phyloP scores from a whole-genome alignment of 805 yeast species.

The Saturnispora sanitii region DNA sequence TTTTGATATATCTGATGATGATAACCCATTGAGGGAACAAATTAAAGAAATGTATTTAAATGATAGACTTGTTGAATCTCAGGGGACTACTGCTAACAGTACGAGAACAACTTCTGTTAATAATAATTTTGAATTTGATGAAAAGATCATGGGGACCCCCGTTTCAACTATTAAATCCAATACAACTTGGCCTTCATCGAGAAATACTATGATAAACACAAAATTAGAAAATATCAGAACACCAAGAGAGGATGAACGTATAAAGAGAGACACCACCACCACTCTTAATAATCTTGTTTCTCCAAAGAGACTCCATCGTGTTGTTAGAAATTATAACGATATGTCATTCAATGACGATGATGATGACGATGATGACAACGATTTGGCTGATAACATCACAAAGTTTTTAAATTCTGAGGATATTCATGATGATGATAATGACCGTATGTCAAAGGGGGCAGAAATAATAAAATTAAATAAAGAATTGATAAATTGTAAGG shows the following conservation, averaged over 20 bases:
- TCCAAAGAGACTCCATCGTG: conserved; percentile 4
- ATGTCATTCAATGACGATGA: conserved; percentile 3
- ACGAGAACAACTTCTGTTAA: neutral
- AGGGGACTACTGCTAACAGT: neutral
- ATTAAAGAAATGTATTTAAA: neutral
- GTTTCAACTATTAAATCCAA: no score
- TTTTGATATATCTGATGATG: conserved; percentile 12
- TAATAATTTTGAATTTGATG: neutral
- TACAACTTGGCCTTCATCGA: no score
- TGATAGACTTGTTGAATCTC: neutral
- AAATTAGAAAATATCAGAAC: neutral
- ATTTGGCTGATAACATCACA: neutral
- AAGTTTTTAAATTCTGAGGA: neutral
- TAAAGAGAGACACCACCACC: neutral
- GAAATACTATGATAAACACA: no score
- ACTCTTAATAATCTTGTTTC: neutral
- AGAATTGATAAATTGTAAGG: conserved; percentile 26
- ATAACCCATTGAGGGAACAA: neutral
- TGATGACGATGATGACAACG: neutral
- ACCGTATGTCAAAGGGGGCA: conserved; percentile 3
- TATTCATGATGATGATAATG: neutral
- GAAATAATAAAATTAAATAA: conserved; percentile 23
- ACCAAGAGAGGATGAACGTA: neutral
- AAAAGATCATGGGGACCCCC: no score
- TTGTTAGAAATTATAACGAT: conserved; percentile 3